Evolutionary conservation across 2,329 filamentous ascomycete species (phyloP).

Genomic region (Calonectria hawksworthii): DNA sequence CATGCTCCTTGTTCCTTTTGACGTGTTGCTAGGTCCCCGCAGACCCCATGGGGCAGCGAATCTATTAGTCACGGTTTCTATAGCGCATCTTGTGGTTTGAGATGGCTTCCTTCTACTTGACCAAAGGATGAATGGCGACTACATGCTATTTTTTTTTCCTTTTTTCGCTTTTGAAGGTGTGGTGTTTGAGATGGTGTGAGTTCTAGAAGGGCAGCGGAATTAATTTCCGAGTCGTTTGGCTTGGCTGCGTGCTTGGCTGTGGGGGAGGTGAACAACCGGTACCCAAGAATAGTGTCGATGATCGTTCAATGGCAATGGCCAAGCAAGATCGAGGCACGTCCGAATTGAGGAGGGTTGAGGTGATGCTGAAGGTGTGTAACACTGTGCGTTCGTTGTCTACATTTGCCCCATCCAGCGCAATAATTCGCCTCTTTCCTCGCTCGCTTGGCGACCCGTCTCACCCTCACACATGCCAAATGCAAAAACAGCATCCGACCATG

Average conservation of each 20-base stretch:
- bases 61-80: neutral
- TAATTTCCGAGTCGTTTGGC: neutral
- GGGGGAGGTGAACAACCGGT: neutral
- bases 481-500: neutral
- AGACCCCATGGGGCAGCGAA: neutral
- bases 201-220: neutral
- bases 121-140: neutral
- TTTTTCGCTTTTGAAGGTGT: neutral
- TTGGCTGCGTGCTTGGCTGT: constrained; percentile 7
- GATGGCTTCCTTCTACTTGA: neutral
- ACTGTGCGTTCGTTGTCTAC: neutral
- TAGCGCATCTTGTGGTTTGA: neutral
- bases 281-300: neutral
- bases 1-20: neutral
- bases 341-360: neutral
- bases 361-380: neutral
- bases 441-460: neutral
- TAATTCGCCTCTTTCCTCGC: neutral
- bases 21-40: neutral
- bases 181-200: neutral
- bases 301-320: neutral
- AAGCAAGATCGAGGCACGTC: neutral
- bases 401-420: neutral
- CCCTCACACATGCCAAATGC: neutral
- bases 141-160: neutral